Conservation (phyloP, 441 rosid genomes). For the Pelargonium myrrhifolium region DNA sequence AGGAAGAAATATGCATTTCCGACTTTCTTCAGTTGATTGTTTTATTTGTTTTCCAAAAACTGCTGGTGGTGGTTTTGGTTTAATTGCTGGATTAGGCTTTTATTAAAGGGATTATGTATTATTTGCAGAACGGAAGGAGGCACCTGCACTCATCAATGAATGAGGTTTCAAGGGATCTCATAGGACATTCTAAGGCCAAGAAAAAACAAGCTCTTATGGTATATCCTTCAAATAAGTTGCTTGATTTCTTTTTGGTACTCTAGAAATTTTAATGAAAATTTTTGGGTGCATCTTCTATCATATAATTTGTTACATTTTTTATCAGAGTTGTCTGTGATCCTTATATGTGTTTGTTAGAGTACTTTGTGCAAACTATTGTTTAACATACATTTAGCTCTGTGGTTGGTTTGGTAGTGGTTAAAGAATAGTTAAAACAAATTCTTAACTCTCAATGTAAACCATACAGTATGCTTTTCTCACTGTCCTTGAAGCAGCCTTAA, state of each 20-base stretch:
- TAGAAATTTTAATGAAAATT: not conserved
- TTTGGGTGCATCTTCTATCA: not conserved
- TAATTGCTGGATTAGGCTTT: conserved; percentile 20
- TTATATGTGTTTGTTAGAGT: not conserved
- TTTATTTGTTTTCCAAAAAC: not conserved
- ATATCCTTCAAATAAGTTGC: conserved; percentile 18
- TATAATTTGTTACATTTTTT: not conserved
- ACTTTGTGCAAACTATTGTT: not conserved
- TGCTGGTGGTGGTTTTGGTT: conserved; percentile 10
- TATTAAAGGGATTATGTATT: conserved; percentile 20
- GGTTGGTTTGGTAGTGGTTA: not conserved
- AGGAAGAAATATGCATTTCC: conserved; percentile 9
- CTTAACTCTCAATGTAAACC: not conserved
- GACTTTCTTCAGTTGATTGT: conserved; percentile 1
- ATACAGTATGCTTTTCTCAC: not conserved
- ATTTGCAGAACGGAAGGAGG: conserved; percentile 86
- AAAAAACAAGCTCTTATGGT: conserved; percentile 94
- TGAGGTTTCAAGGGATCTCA: conserved; percentile 94
- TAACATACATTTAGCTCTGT: not conserved
- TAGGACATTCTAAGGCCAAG: conserved; percentile 80
- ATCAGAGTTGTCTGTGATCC: not conserved
- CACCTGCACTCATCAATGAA: conserved; percentile 83
- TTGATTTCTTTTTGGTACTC: not conserved
- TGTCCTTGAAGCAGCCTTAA: not conserved
- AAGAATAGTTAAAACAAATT: not conserved